Evolutionary conservation across 768 basidiomycete genomes (phyloP).

Genomic region (Russula olivacea): DNA sequence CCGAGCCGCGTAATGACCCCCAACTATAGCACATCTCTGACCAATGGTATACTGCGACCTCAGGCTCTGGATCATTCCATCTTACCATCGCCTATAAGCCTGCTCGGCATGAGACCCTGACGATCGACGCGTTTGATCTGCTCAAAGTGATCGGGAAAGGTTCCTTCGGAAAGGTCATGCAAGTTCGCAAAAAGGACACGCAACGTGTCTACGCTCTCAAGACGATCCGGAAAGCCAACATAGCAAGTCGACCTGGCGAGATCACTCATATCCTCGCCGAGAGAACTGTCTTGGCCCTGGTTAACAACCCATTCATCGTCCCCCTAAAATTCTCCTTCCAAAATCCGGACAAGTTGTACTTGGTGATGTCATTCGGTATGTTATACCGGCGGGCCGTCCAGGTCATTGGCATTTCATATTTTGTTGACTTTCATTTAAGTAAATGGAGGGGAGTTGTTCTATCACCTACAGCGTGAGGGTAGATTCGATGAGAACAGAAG

Average conservation of each 20-base stretch:
- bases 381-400: conserved; percentile 2
- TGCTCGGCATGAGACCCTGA: conserved; percentile 71
- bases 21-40: conserved; percentile 69
- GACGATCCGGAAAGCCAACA: conserved; percentile 97
- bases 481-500: conserved; percentile 92
- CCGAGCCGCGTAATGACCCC: conserved; percentile 3
- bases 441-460: conserved; percentile 96
- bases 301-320: conserved; percentile 98
- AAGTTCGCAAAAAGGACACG: conserved; percentile 98
- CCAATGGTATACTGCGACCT: conserved; percentile 82
- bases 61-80: conserved; percentile 88
- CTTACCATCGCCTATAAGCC: conserved; percentile 95
- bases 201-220: conserved; percentile 96
- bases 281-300: conserved; percentile 91
- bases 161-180: conserved; percentile 98
- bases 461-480: conserved; percentile 93
- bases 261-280: conserved; percentile 98
- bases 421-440: conserved; percentile 44
- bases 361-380: conserved; percentile 93
- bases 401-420: neutral
- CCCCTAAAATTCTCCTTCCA: conserved; percentile 99
- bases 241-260: conserved; percentile 91
- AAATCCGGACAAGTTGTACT: conserved; percentile 92
- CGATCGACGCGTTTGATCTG: conserved; percentile 95
- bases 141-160: conserved; percentile 98